Evolutionary conservation across 306 rosid species (phyloP).

Genomic region (Delonix regia): DNA sequence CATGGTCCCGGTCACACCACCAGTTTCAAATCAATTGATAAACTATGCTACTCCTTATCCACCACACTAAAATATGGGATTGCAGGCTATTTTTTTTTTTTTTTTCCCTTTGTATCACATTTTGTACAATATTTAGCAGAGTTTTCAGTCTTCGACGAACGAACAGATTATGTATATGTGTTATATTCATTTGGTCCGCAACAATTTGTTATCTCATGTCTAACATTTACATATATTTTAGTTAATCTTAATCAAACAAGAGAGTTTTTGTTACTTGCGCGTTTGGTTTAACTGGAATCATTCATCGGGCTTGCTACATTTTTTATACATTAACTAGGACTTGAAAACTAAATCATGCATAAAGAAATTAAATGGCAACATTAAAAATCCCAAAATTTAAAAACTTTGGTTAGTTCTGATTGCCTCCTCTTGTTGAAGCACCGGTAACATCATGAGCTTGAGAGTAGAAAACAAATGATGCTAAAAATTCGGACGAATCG

Average conservation of each 20-base stretch:
- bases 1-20: not conserved
- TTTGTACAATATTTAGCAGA: not conserved
- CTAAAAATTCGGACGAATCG: no score
- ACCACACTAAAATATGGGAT: not conserved
- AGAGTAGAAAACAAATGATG: no score
- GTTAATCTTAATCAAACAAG: not conserved
- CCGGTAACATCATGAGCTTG: no score
- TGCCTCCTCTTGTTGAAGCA: no score
- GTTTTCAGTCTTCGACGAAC: not conserved
- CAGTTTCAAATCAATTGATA: not conserved
- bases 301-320: not conserved
- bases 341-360: no score
- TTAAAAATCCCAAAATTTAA: no score
- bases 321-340: no score
- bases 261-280: not conserved
- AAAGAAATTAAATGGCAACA: no score
- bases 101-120: not conserved
- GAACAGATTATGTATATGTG: not conserved
- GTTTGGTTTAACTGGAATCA: not conserved
- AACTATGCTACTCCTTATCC: not conserved
- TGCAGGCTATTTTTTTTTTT: not conserved
- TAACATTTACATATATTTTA: not conserved
- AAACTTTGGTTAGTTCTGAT: no score
- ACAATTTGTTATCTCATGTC: not conserved
- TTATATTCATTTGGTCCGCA: not conserved